A percentile compares a stretch with the other conserved stretches of the same genome.
Evolutionary conservation across 2,329 filamentous ascomycete species (phyloP).

Genomic region (Colletotrichum simmondsii): DNA sequence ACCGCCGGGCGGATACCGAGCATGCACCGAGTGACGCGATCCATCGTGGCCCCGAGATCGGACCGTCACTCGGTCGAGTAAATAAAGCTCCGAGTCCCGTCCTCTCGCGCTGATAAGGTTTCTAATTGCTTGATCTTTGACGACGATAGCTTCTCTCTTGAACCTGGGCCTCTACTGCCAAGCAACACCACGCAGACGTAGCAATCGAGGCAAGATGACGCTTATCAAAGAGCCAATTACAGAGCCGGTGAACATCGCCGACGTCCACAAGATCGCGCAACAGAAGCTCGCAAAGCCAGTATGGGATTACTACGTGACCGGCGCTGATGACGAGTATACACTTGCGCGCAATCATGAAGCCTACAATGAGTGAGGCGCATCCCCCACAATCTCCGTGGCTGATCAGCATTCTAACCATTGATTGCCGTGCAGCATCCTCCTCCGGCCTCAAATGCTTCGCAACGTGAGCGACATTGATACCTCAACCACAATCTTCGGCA

Average conservation of each 20-base stretch:
- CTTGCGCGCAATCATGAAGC: conserved; percentile 33
- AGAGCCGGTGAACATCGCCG: conserved; percentile 34
- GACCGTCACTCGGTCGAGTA: not conserved
- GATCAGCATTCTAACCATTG: no score
- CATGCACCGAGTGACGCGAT: conserved; percentile 1
- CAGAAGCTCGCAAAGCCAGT: conserved; percentile 28
- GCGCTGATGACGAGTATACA: conserved; percentile 38
- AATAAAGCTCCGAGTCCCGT: not conserved
- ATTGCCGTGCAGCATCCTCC: conserved; percentile 10
- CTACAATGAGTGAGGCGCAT: conserved; percentile 33
- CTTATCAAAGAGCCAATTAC: not conserved
- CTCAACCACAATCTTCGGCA: conserved; percentile 29
- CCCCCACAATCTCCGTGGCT: not conserved
- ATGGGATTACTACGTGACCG: conserved; percentile 39
- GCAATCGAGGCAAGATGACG: not conserved
- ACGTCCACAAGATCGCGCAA: conserved; percentile 18
- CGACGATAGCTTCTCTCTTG: not conserved
- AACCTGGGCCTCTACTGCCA: not conserved
- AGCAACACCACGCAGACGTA: not conserved
- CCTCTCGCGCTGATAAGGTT: not conserved
- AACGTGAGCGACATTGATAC: conserved; percentile 38
- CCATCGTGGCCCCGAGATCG: conserved; percentile 2
- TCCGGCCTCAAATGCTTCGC: conserved; percentile 33
- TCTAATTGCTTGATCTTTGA: not conserved
- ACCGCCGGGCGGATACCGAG: not conserved